A percentile compares a stretch with the other conserved stretches of the same genome.
Conservation (phyloP, 2,329 filamentous ascomycete species). For the Cryphonectria carpinicola region DNA sequence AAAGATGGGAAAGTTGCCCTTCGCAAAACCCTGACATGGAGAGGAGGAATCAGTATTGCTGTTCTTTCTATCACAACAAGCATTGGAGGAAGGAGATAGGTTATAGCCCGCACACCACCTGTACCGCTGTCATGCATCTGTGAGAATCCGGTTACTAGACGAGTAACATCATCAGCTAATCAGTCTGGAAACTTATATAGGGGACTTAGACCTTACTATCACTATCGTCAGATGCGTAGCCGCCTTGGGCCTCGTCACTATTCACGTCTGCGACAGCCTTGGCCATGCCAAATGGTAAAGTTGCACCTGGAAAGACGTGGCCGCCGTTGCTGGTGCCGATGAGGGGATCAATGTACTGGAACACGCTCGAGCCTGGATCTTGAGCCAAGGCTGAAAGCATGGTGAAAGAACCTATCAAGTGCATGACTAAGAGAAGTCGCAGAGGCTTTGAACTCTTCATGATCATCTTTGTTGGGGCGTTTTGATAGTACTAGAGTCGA, state of each 20-base stretch:
- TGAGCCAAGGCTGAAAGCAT: conserved; percentile 9
- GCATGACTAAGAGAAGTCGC: neutral
- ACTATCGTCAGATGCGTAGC: conserved; percentile 35
- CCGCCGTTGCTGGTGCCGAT: conserved; percentile 37
- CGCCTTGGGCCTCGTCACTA: conserved; percentile 34
- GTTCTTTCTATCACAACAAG: neutral
- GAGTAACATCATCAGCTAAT: neutral
- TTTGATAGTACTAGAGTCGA: neutral
- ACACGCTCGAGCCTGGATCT: neutral
- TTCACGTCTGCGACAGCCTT: conserved; percentile 37
- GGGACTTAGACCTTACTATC: conserved; percentile 29
- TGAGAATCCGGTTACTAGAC: conserved; percentile 37
- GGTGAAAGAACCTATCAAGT: neutral
- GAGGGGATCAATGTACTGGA: conserved; percentile 33
- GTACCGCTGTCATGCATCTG: conserved; percentile 40
- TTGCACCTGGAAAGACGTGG: conserved; percentile 38
- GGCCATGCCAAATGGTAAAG: conserved; percentile 38
- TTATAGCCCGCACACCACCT: conserved; percentile 36
- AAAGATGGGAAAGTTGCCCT: conserved; percentile 44
- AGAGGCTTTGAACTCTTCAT: conserved; percentile 3
- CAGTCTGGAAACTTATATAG: too few species aligned
- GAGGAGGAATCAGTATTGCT: neutral
- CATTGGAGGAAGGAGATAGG: neutral
- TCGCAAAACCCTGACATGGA: conserved; percentile 30
- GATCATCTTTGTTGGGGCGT: neutral